Percentiles rank a stretch among this genome's conserved stretches.
Evolutionary conservation across 768 basidiomycete genomes (phyloP).

Genomic region (Termitomyces sp.): DNA sequence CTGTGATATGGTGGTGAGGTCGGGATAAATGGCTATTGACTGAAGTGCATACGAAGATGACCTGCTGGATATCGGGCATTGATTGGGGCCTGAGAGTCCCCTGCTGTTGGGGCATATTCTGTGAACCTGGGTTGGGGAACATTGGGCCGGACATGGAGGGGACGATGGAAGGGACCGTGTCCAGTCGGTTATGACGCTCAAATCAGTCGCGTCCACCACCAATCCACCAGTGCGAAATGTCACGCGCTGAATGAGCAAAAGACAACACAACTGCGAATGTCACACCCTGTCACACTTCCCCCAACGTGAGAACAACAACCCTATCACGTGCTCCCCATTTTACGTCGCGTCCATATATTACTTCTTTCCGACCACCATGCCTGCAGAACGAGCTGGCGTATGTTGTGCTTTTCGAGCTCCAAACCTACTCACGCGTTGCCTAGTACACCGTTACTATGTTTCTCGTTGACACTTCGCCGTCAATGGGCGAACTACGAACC

Average conservation of each 20-base stretch:
- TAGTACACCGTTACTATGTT: conserved; percentile 89
- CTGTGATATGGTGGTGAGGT: conserved; percentile 22
- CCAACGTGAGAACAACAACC: conserved; percentile 14
- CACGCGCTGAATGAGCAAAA: conserved; percentile 28
- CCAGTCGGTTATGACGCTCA: conserved; percentile 11
- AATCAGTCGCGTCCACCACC: conserved; percentile 22
- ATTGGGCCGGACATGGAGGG: conserved; percentile 33
- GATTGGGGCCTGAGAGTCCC: conserved; percentile 18
- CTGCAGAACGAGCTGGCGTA: conserved; percentile 78
- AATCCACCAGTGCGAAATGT: conserved; percentile 20
- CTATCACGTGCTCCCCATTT: conserved; percentile 27
- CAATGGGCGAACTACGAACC: conserved; percentile 67
- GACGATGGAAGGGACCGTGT: conserved; percentile 6
- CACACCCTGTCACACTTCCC: conserved; percentile 18
- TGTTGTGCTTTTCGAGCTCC: conserved; percentile 17
- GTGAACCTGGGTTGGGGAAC: conserved; percentile 33
- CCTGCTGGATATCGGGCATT: conserved; percentile 35
- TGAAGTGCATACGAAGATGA: conserved; percentile 33
- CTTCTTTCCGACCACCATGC: conserved; percentile 41
- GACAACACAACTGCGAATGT: conserved; percentile 21
- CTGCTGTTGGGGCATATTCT: conserved; percentile 27
- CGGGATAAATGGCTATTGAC: conserved; percentile 8
- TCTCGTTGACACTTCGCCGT: conserved; percentile 80
- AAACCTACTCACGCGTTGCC: conserved; percentile 9
- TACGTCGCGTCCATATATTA: conserved; percentile 26